Evolutionary conservation across 2,329 filamentous ascomycete species (phyloP).

Genomic region (Cytospora schulzeri): DNA sequence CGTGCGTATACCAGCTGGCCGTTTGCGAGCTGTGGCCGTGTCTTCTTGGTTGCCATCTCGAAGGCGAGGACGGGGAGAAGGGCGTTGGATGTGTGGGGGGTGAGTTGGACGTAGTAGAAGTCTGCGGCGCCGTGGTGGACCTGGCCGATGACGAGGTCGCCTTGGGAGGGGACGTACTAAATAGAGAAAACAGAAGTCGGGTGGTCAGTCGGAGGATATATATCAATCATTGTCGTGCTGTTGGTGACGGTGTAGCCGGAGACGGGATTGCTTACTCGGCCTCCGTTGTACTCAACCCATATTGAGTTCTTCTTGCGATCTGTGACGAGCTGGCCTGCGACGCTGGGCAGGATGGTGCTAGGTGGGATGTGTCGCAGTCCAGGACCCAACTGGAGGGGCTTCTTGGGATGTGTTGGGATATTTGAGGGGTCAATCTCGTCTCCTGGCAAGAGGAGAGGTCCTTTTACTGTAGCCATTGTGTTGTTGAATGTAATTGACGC

Average conservation of each 20-base stretch:
- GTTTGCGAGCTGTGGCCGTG: conserved; percentile 72
- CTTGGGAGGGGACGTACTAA: conserved; percentile 76
- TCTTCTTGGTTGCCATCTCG: conserved; percentile 90
- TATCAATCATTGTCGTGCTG: conserved; percentile 3
- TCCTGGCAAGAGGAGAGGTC: conserved; percentile 77
- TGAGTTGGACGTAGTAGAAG: conserved; percentile 77
- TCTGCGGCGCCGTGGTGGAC: conserved; percentile 76
- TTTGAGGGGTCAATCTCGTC: conserved; percentile 68
- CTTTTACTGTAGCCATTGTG: conserved; percentile 49
- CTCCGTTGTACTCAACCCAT: conserved; percentile 72
- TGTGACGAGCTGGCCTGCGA: conserved; percentile 67
- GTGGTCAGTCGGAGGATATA: conserved; percentile 7
- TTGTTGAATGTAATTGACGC: conserved; percentile 35
- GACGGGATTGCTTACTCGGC: conserved; percentile 57
- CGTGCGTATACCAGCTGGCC: conserved; percentile 89
- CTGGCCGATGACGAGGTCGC: conserved; percentile 87
- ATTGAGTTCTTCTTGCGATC: conserved; percentile 75
- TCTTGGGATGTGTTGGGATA: conserved; percentile 69
- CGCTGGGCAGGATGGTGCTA: conserved; percentile 68
- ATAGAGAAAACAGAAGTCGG: conserved; percentile 31
- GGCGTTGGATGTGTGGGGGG: conserved; percentile 64
- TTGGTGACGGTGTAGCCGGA: neutral
- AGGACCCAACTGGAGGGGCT: conserved; percentile 78
- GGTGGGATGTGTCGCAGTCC: conserved; percentile 82
- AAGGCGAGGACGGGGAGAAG: conserved; percentile 88